Percentiles rank a stretch among this genome's conserved stretches.
These are phyloP conservation scores for Suhomyces faveliae DNA, from an alignment of 805 yeast species.

Conservation along the genomic window DNA sequence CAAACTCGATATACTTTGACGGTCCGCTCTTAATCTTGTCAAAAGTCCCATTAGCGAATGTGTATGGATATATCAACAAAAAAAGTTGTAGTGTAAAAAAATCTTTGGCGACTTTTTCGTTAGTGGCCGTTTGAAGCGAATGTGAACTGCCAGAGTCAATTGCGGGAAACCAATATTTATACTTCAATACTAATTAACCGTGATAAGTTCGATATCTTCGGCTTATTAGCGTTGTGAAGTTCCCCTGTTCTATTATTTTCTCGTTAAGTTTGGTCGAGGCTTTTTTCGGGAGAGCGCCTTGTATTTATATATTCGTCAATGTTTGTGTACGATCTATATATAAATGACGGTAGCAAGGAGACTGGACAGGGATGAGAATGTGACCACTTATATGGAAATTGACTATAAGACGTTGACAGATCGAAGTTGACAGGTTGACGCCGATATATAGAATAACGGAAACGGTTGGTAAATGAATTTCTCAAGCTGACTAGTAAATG, in stretches of 20 bases:
- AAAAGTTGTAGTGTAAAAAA: too few species aligned
- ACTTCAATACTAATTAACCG: neutral
- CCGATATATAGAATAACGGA: neutral
- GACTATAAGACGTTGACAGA: neutral
- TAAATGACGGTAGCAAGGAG: slow-evolving; percentile 1
- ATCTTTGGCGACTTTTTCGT: too few species aligned
- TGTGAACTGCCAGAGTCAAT: slow-evolving; percentile 1
- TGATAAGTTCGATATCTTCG: neutral
- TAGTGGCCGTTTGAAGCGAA: neutral
- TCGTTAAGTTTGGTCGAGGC: neutral
- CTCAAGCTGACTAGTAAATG: neutral
- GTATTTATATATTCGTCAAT: slow-evolving; percentile 1
- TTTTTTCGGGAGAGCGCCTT: slow-evolving; percentile 1
- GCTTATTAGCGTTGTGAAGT: neutral
- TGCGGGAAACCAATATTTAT: neutral
- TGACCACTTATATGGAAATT: neutral
- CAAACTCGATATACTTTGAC: slow-evolving; percentile 4
- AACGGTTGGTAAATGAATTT: neutral
- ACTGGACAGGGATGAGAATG: neutral
- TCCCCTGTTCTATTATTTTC: neutral
- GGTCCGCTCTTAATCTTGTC: slow-evolving; percentile 17
- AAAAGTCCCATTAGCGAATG: slow-evolving; percentile 21
- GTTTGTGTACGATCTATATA: slow-evolving; percentile 1
- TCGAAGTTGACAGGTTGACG: neutral
- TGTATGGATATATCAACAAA: neutral